Evolutionary conservation across 441 rosid genomes (phyloP).

Genomic region (Manihot esculenta): DNA sequence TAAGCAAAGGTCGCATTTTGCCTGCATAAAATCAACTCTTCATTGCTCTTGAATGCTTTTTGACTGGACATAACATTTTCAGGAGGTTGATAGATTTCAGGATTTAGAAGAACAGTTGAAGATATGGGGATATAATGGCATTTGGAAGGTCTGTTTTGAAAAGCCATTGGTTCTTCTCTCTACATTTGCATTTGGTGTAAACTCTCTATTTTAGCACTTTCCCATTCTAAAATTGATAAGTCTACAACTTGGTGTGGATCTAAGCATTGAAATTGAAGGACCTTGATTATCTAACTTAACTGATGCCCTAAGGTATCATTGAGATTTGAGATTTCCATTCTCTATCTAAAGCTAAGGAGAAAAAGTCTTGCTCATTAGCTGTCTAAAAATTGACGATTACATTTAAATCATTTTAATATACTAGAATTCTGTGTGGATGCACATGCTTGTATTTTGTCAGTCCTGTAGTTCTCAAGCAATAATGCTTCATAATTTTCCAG

Average conservation of each 20-base stretch:
- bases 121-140: slow-evolving; percentile 65
- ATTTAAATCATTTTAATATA: neutral
- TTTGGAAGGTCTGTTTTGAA: slow-evolving; percentile 69
- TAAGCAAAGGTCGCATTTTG: too few relatives aligned
- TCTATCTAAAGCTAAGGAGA: neutral
- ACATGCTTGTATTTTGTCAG: neutral
- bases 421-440: too few relatives aligned
- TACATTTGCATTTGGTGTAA: neutral
- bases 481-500: neutral
- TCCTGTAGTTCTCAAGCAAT: neutral
- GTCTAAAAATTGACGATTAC: neutral
- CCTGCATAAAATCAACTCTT: neutral
- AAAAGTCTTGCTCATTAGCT: too few relatives aligned
- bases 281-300: neutral
- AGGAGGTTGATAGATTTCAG: slow-evolving; percentile 93
- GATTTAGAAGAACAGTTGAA: slow-evolving; percentile 72
- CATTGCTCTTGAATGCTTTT: slow-evolving; percentile 2
- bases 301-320: neutral
- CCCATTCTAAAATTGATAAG: neutral
- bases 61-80: slow-evolving; percentile 13
- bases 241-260: neutral
- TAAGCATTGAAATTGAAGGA: neutral
- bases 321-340: neutral
- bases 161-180: neutral
- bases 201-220: neutral